Conservation (phyloP, 108 stramenopile genomes). For the Fistulifera solaris region DNA sequence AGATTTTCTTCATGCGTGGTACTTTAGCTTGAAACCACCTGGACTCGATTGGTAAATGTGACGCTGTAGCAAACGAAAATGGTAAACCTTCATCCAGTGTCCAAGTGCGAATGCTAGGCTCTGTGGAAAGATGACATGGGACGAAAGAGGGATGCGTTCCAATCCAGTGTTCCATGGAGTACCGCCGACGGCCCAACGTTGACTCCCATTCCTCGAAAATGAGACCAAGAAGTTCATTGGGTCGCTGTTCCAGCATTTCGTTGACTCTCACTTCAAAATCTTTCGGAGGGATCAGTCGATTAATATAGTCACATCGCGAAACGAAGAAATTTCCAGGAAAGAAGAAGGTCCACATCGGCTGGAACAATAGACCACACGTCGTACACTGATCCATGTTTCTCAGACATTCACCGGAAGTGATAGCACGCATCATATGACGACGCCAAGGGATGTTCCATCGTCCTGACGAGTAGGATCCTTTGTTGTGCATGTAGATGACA, state of each 20-base stretch:
- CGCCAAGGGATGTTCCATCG: not conserved
- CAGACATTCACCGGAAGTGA: not conserved
- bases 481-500: not conserved
- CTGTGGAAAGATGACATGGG: constrained; percentile 28
- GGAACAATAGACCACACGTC: constrained; percentile 33
- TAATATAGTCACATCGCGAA: constrained; percentile 36
- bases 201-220: constrained; percentile 15
- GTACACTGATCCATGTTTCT: constrained; percentile 15
- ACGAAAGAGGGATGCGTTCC: constrained; percentile 35
- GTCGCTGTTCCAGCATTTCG: constrained; percentile 2
- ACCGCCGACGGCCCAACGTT: constrained; percentile 36
- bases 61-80: constrained; percentile 21
- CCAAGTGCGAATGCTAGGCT: constrained; percentile 20
- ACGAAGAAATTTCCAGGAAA: constrained; percentile 45
- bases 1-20: not conserved
- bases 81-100: constrained; percentile 15
- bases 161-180: constrained; percentile 41
- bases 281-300: constrained; percentile 25
- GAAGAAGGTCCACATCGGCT: constrained; percentile 33
- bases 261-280: constrained; percentile 25
- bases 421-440: not conserved
- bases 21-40: constrained; percentile 11
- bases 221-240: not conserved
- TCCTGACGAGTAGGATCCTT: not conserved
- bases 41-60: constrained; percentile 20